Evolutionary conservation across 1,139 yeast species (phyloP).

Genomic region (Candida smagusa): DNA sequence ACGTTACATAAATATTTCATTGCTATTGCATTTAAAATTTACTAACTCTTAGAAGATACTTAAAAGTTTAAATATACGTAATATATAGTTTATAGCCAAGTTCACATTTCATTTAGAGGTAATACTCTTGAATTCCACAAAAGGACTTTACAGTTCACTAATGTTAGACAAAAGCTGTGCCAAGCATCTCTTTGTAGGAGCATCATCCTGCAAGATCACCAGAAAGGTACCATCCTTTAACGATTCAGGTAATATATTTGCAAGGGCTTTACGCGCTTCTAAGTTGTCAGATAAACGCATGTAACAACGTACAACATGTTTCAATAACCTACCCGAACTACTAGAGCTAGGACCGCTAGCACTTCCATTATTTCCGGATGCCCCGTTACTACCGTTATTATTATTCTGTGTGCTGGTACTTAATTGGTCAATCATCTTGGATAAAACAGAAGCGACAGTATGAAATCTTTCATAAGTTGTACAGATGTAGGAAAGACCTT

Average conservation of each 20-base stretch:
- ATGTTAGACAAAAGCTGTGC: conserved; percentile 78
- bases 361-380: conserved; percentile 1
- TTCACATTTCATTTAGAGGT: too few relatives aligned
- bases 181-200: conserved; percentile 82
- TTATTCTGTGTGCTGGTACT: conserved; percentile 10
- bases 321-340: conserved; percentile 75
- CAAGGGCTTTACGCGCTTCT: conserved; percentile 86
- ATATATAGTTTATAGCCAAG: too few relatives aligned
- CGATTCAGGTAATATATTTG: conserved; percentile 81
- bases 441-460: conserved; percentile 86
- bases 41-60: too few relatives aligned
- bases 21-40: too few relatives aligned
- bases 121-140: background rate
- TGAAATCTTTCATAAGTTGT: conserved; percentile 93
- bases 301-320: conserved; percentile 93
- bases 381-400: background rate
- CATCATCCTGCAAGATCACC: conserved; percentile 75
- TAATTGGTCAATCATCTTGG: conserved; percentile 86
- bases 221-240: conserved; percentile 90
- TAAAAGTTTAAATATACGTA: too few relatives aligned
- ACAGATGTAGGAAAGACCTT: conserved; percentile 87
- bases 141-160: conserved; percentile 27
- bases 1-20: too few relatives aligned
- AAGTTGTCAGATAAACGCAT: conserved; percentile 84
- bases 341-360: conserved; percentile 20